Base-by-base conservation (phyloP, 352 stramenopile genomes). In the Peronosclerospora sorghi region DNA sequence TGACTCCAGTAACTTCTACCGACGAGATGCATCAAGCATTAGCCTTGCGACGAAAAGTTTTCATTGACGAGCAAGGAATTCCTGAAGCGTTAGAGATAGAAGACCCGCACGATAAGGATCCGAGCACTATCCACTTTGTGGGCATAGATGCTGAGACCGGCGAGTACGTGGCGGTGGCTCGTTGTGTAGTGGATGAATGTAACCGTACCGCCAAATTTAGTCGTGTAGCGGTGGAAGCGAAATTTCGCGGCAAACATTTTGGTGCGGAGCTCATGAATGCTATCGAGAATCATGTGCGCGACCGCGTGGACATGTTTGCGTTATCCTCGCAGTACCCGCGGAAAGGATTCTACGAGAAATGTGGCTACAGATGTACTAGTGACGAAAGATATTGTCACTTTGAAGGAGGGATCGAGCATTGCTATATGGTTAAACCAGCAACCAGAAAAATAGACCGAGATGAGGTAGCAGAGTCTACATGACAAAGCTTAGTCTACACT, bases 341-440 rank as follows among this genome's bases (percentile, higher is more conserved):
- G 50, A 65, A 67, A 27, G 67, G 41, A 0, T 86, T 86, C 50
- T 86, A 84, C 41, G 64, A 72, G 34, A 79, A 77, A 40, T 84
- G 74, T 29, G 74, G 74, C 20, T 86, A 84, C 52, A 42, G 41
- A 17, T 68, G 55, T 37, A 12, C 54, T 6, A 77, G 35, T 14
- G 65, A 73, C 37, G 68, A 80, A 34, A 58, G 79, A 6, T 78
- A 77, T 32, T n/a, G n/a, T n/a, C n/a, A n/a, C n/a, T 26, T 81
- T 10, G 69, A 84, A 5, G 57, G 77, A 43, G 65, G 54, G 18
- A 61, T 65, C 0, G 43, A 72, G 46, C 73, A 86, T 45, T 86
- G 68, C 46, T 65, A 59, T 48, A 79, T 79, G 67, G 39, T 56
- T 24, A 79, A 79, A 42, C 34, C 37, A 21, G 50, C 37, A 17